These are phyloP conservation scores for Pichia sp. DNA, from an alignment of 1,139 yeast species.

Conservation along the genomic window DNA sequence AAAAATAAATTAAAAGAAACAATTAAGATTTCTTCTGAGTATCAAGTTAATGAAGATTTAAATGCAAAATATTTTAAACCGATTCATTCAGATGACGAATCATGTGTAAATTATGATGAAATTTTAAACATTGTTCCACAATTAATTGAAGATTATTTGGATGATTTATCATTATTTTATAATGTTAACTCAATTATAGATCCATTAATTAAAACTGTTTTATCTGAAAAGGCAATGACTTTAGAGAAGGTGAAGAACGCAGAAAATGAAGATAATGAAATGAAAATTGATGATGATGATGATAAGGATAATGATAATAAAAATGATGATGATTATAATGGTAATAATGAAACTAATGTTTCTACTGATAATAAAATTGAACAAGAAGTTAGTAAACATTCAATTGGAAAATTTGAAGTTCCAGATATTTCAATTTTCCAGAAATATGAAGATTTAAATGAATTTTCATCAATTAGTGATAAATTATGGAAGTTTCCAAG, in stretches of 20 bases:
- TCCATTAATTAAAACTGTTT: conserved; percentile 14
- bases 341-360: too few species aligned
- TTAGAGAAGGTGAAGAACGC: not conserved
- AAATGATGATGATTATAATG: not conserved
- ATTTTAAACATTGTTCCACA: conserved; percentile 2
- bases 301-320: conserved; percentile 20
- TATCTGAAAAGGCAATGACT: conserved; percentile 9
- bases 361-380: not conserved
- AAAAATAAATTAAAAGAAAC: conserved; percentile 38
- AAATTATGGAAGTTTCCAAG: conserved; percentile 53
- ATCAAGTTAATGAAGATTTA: too few species aligned
- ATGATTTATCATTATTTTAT: conserved; percentile 25
- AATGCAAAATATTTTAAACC: not conserved
- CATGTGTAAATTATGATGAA: conserved; percentile 5
- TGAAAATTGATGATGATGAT: conserved; percentile 29
- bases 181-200: conserved; percentile 17
- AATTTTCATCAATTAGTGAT: conserved; percentile 32
- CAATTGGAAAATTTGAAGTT: conserved; percentile 41
- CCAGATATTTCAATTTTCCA: conserved; percentile 40
- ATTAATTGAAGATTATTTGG: conserved; percentile 10
- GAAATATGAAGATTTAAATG: conserved; percentile 28
- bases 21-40: conserved; percentile 35
- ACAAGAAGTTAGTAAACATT: conserved; percentile 27
- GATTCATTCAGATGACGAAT: not conserved
- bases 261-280: conserved; percentile 6